These are phyloP conservation scores for Pleomassaria siparia DNA, from an alignment of 2,329 filamentous ascomycete species.

Conservation along the genomic window DNA sequence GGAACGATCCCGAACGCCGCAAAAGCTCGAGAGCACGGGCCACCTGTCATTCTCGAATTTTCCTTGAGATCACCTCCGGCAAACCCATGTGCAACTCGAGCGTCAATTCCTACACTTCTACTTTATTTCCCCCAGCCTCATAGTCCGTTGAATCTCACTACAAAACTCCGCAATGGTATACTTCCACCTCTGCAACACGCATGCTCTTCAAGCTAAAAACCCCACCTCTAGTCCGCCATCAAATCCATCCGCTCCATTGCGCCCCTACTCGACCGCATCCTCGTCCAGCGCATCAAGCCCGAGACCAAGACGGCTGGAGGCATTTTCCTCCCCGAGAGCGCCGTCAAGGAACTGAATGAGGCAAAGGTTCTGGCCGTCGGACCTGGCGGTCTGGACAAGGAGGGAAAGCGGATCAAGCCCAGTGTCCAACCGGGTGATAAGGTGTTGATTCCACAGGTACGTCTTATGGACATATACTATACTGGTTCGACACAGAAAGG, in stretches of 20 bases:
- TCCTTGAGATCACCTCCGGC: no score
- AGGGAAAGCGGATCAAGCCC: conserved; percentile 84
- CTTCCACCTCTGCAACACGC: conserved; percentile 1
- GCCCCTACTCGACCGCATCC: conserved; percentile 95
- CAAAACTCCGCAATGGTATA: conserved; percentile 16
- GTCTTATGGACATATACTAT: conserved; percentile 29
- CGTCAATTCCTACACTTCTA: no score
- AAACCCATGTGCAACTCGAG: no score
- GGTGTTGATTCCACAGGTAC: conserved; percentile 92
- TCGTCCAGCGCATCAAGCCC: conserved; percentile 96
- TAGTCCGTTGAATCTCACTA: no score
- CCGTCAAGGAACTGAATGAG: conserved; percentile 98
- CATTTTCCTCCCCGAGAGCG: conserved; percentile 96
- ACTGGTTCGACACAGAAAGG: no score
- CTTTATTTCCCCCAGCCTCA: no score
- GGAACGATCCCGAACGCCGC: not conserved
- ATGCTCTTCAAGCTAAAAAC: conserved; percentile 5
- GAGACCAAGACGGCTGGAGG: conserved; percentile 94
- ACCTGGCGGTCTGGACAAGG: conserved; percentile 81
- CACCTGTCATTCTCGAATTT: no score
- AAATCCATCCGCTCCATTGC: conserved; percentile 94
- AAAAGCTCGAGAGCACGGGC: no score
- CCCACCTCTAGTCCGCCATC: conserved; percentile 58
- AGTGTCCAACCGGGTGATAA: conserved; percentile 83
- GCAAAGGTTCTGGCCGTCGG: conserved; percentile 94